Percentiles rank a stretch among this genome's conserved stretches.
Conservation (phyloP, 371 early-diverging fungal genomes). For the Syncephalis fuscata region DNA sequence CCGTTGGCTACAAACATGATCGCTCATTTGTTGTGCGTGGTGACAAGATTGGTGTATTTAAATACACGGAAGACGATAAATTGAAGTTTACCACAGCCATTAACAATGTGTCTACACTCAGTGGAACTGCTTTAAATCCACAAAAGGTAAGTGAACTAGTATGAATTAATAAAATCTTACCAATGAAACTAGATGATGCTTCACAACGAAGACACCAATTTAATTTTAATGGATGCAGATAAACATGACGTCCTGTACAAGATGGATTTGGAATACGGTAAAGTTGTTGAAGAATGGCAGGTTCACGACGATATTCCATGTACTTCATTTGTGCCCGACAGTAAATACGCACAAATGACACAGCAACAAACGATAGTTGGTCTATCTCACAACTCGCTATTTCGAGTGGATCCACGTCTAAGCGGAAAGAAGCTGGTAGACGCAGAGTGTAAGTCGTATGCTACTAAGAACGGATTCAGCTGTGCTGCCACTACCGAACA, state of each 20-base stretch:
- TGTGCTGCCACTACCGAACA: constrained; percentile 58
- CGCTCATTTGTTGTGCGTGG: constrained; percentile 81
- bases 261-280: constrained; percentile 82
- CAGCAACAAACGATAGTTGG: constrained; percentile 62
- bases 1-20: constrained; percentile 54
- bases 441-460: constrained; percentile 41
- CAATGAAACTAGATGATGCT: constrained; percentile 29
- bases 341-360: constrained; percentile 60
- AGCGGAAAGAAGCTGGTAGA: constrained; percentile 43
- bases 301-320: constrained; percentile 41
- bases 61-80: constrained; percentile 40
- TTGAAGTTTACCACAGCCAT: constrained; percentile 54
- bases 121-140: constrained; percentile 28
- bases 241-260: constrained; percentile 53
- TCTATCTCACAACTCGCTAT: constrained; percentile 60
- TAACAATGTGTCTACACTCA: constrained; percentile 23
- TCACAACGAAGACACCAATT: constrained; percentile 56
- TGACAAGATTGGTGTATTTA: constrained; percentile 66
- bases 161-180: neutral
- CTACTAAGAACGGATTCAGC: constrained; percentile 45
- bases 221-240: constrained; percentile 50
- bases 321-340: constrained; percentile 48
- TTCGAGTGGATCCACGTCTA: constrained; percentile 82
- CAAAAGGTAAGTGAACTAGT: constrained; percentile 16
- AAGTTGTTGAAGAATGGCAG: constrained; percentile 86